Conservation (phyloP, 2,329 filamentous ascomycete species). For the Septoria linicola region DNA sequence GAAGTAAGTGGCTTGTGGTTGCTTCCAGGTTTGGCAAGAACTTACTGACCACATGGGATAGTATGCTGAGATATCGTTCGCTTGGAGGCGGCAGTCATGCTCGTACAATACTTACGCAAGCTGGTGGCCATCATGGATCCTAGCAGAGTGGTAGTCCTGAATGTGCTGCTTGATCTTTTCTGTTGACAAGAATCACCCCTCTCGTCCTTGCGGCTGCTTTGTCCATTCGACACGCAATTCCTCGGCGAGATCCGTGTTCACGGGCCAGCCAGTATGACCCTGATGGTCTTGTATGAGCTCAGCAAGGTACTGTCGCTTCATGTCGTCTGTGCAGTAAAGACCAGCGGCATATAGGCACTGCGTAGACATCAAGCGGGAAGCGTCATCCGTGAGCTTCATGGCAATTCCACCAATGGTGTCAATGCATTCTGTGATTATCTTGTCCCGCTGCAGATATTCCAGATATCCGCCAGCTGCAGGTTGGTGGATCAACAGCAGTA, state of each 20-base stretch:
- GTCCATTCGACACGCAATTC: slow-evolving; percentile 30
- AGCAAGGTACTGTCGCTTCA: slow-evolving; percentile 41
- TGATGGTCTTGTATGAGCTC: slow-evolving; percentile 43
- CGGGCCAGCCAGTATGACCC: slow-evolving; percentile 44
- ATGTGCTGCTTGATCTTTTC: too few species aligned
- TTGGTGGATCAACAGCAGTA: slow-evolving; percentile 55
- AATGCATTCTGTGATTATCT: slow-evolving; percentile 49
- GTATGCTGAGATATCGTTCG: too few species aligned
- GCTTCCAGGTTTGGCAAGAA: too few species aligned
- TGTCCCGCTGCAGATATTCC: slow-evolving; percentile 49
- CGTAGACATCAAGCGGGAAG: slow-evolving; percentile 46
- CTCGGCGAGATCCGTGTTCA: slow-evolving; percentile 33
- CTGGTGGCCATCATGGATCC: too few species aligned
- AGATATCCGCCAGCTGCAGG: slow-evolving; percentile 52
- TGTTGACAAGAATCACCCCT: too few species aligned
- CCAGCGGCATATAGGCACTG: slow-evolving; percentile 48
- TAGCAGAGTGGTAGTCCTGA: too few species aligned
- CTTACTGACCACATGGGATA: too few species aligned
- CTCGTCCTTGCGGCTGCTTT: slow-evolving; percentile 18
- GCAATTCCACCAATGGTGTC: slow-evolving; percentile 54
- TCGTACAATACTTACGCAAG: too few species aligned
- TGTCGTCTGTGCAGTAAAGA: slow-evolving; percentile 43
- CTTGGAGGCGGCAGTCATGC: too few species aligned
- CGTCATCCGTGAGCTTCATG: slow-evolving; percentile 44
- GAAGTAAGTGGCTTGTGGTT: slow-evolving; percentile 4